Base-by-base conservation (phyloP, 2,329 filamentous ascomycete genomes). In the Tolypocladium inflatum region DNA sequence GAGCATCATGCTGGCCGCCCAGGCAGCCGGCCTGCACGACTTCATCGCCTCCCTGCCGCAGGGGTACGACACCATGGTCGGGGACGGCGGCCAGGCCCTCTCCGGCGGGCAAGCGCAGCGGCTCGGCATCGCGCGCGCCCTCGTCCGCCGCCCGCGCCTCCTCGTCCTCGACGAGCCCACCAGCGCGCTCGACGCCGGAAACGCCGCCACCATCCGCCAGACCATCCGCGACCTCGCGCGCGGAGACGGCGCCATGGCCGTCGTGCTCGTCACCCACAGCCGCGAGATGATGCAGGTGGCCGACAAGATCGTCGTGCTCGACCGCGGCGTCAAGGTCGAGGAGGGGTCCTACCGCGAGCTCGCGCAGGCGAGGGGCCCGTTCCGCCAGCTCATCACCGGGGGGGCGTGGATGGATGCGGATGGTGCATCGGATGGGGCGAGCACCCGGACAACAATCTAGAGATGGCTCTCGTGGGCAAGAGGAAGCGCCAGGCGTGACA, bases 81-180 rank as follows among this genome's bases (percentile, higher is more conserved):
- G 91, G 1, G 89, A 91, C 53, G 89, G 90, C 4, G 90, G 90
- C 0, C 80, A 87, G 21, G 75, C 80, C 0, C 72, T 97, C 0
- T 91, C 87, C 0, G 91, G 90, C 0, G 93, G 93, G 0, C 92
- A 97, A 70, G 83, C 87, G 0, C 92, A 97, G 69, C 80, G 91
- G 1, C 71, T 97, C 2, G 86, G 86, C 23, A 91, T 97, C 60
- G 91, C 92, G 0, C 79, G 92, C 1, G 91, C 91, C 0, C 76
- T 97, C 0, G 80, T 89, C 0, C 80, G 90, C 0, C 76, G 79
- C 17, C 91, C 91, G 0, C 79, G 81, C 45, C 76, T 97, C 2
- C 74, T 97, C 19, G 80, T 97, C 2, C 74, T 97, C 2, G 93
- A 97, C 65, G 92, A 97, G 73, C 90, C 91, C 1, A 97, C 92